Conservation (phyloP, 495 filamentous ascomycete species). For the Penicillium pulvis region DNA sequence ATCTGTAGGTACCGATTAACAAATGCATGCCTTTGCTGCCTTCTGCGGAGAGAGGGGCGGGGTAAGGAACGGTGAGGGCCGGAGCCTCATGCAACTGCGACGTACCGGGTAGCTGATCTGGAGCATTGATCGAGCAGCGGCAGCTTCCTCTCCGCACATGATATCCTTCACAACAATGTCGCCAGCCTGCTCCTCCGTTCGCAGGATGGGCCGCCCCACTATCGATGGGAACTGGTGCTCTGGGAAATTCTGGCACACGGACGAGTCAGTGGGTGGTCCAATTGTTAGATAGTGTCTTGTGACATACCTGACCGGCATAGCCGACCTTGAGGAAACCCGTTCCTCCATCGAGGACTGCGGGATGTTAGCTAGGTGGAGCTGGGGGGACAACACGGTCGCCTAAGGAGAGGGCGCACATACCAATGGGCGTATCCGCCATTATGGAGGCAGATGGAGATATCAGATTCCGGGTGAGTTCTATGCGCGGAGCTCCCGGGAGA, state of each 20-base stretch:
- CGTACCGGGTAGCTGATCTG: constrained; percentile 93
- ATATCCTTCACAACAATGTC: constrained; percentile 95
- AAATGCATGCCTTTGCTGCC: constrained; percentile 18
- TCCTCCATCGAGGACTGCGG: constrained; percentile 95
- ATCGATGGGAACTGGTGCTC: constrained; percentile 98
- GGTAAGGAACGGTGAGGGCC: constrained; percentile 22
- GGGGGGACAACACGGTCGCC: constrained; percentile 27
- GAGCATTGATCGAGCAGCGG: constrained; percentile 91
- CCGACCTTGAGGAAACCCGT: constrained; percentile 99
- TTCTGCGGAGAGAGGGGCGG: constrained; percentile 27
- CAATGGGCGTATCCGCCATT: constrained; percentile 76
- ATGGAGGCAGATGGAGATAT: constrained; percentile 25
- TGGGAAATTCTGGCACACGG: constrained; percentile 78
- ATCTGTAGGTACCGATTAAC: constrained; percentile 60
- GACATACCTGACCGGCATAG: constrained; percentile 81
- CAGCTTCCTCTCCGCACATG: constrained; percentile 99
- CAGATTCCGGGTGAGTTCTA: constrained; percentile 6
- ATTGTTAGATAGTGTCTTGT: constrained; percentile 6
- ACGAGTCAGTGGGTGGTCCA: constrained; percentile 15
- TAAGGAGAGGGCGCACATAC: constrained; percentile 43
- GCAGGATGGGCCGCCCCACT: constrained; percentile 95
- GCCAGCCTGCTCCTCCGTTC: constrained; percentile 82
- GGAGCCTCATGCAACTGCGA: constrained; percentile 17
- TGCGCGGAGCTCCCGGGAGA: constrained; percentile 24
- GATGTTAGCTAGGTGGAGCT: constrained; percentile 36